Evolutionary conservation across 2,329 filamentous ascomycete species (phyloP), one percentile per base, ranked within the genome.

Genomic region (Acephala macrosclerotiorum): DNA sequence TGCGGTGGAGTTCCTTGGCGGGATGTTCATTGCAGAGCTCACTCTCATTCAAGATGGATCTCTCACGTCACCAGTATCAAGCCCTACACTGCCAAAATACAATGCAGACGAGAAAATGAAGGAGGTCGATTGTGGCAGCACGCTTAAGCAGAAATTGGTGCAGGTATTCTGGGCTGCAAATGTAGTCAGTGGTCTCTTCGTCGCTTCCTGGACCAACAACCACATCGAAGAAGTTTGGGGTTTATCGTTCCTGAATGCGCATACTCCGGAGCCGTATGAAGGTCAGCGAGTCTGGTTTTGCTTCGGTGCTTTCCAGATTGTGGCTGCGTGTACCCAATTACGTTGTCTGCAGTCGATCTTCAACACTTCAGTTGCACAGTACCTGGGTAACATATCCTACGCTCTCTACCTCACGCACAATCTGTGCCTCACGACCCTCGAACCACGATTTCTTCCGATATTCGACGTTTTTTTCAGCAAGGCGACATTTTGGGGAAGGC

Each of bases 391-490:
- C 29, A 83, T 88, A 66, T 86, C 84, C 63, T 89, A 84, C 67
- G 83, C 85, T 2, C 78, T 89, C 2, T 88, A 89, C 45, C 78
- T 89, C 7, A 81, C 84, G n/a, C 86, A 88, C 70, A 86, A 86
- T 0, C 80, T 81, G 4, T 78, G 84, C 14, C 73, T 86, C 9
- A 80, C 78, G 3, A 66, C 63, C 5, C 45, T 75, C 20, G 72
- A 74, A 47, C 72, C 73, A 3, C 29, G 64, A 16, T 58, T 73
- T 16, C 56, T 36, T 20, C 80, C 67, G 0, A 40, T 71, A 9
- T 47, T 75, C 16, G 62, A 72, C 20, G 7, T 18, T 9, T n/a
- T 60, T 8, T 69, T 72, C 47, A 66, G 65, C 35, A 73, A 70
- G 18, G 38, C 29, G 12, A 68, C 69, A 1, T 69, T 70, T 3